Conservation (phyloP, 2,329 filamentous ascomycete species). For the Chlorencoelia australis region DNA sequence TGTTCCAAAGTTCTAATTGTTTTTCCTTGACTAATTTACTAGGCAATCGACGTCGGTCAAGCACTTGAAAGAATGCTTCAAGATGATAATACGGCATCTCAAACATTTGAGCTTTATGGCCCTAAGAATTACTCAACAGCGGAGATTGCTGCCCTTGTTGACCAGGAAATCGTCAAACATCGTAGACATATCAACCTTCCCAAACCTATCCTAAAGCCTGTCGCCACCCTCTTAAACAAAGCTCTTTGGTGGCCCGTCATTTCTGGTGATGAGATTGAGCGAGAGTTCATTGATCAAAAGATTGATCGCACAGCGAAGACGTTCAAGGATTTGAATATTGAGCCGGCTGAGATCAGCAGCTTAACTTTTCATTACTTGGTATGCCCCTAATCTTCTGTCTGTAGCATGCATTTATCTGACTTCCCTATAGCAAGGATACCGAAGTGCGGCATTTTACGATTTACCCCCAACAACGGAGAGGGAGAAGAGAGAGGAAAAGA, state of each 20-base stretch:
- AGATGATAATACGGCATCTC: constrained; percentile 78
- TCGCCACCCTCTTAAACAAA: constrained; percentile 67
- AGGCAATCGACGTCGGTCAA: constrained; percentile 82
- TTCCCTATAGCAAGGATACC: constrained; percentile 66
- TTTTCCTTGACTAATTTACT: constrained; percentile 2
- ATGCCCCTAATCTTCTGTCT: constrained; percentile 20
- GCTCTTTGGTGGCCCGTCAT: constrained; percentile 80
- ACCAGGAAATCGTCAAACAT: constrained; percentile 85
- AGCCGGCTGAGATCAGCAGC: constrained; percentile 75
- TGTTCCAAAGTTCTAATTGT: background rate
- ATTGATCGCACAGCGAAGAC: constrained; percentile 92
- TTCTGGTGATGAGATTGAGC: constrained; percentile 77
- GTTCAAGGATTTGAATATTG: constrained; percentile 85
- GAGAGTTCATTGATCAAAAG: constrained; percentile 84
- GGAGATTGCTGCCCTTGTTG: constrained; percentile 79
- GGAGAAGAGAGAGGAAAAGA: constrained; percentile 90
- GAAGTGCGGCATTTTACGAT: constrained; percentile 82
- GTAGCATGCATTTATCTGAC: constrained; percentile 25
- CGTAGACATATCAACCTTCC: constrained; percentile 87
- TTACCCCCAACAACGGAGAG: constrained; percentile 88
- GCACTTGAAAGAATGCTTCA: constrained; percentile 85
- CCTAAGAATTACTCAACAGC: constrained; percentile 85
- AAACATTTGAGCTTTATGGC: constrained; percentile 92
- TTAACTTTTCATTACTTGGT: constrained; percentile 92
- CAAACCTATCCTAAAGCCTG: constrained; percentile 66